Evolutionary conservation across 2,329 filamentous ascomycete genomes (phyloP), one percentile per base, ranked within the genome.

Genomic region (Dryadomyces sulphureus): DNA sequence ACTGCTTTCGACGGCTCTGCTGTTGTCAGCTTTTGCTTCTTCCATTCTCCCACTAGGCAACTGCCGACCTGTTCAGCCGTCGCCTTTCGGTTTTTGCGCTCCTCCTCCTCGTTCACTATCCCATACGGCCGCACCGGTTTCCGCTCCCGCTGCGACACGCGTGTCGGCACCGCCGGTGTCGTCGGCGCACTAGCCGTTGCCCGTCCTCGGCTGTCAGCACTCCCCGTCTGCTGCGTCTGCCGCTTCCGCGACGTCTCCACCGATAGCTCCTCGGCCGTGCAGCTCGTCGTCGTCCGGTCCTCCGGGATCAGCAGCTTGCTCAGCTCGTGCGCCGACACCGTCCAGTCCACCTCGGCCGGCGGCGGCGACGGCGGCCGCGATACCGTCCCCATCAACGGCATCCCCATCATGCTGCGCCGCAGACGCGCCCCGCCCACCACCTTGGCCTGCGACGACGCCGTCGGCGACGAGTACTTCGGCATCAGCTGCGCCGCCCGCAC

Each of bases 401-500:
- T 62, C 9, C 71, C 72, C 2, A 81, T 82, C 24, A 79, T 61
- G 51, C 71, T 83, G 24, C 80, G 72, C 38, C 77, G 73, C 51
- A 84, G 67, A 14, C 27, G 27, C 50, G 77, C 82, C 8, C 78
- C 66, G 2, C 81, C 74, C 40, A 83, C 75, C 7, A 86, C 80
- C 11, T 86, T 94, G 21, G 87, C 86, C 1, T 79, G 78, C 38
- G 87, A 96, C 0, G 90, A 84, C 50, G 90, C 84, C 0, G 90
- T 96, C 0, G 89, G 86, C 2, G 88, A 86, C 2, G 79, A 87
- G 62, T 89, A 95, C 2, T 84, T 89, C 2, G 84, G 80, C 8
- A 70, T 60, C 20, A 73, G 73, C 14, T 19, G n/a, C 5, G 20
- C 17, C 16, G 41, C 4, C 25, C 14, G 19, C 8, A 4, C 12